Conservation (phyloP, 2,329 filamentous ascomycete genomes). For the Xylariaceae sp. region DNA sequence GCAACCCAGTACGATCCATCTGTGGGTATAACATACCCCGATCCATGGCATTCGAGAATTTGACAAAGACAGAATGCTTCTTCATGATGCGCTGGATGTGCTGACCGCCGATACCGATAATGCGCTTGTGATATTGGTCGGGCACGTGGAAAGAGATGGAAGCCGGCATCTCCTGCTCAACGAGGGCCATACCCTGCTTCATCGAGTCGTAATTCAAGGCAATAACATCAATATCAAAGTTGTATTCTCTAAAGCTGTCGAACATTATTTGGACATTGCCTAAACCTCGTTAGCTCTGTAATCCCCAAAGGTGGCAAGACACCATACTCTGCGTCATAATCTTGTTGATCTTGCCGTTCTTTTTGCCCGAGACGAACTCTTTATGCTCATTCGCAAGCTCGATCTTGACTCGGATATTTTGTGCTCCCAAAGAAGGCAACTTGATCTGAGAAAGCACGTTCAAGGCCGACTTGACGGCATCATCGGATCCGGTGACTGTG, state of each 20-base stretch:
- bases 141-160: slow-evolving; percentile 99
- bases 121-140: slow-evolving; percentile 98
- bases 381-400: slow-evolving; percentile 99
- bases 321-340: slow-evolving; percentile 94
- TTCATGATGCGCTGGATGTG: slow-evolving; percentile 99
- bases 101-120: slow-evolving; percentile 96
- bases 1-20: not conserved
- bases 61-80: slow-evolving; percentile 99
- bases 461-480: slow-evolving; percentile 92
- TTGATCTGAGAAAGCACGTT: slow-evolving; percentile 87
- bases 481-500: slow-evolving; percentile 90
- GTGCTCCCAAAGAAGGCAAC: slow-evolving; percentile 66
- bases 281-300: slow-evolving; percentile 29
- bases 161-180: slow-evolving; percentile 98
- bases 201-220: slow-evolving; percentile 88
- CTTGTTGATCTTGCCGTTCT: slow-evolving; percentile 99
- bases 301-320: slow-evolving; percentile 6
- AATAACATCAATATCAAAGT: slow-evolving; percentile 98
- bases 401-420: slow-evolving; percentile 95
- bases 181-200: slow-evolving; percentile 84
- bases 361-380: slow-evolving; percentile 98
- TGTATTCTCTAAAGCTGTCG: slow-evolving; percentile 98
- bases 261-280: slow-evolving; percentile 98
- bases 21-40: slow-evolving; percentile 49
- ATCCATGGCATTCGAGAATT: slow-evolving; percentile 99